phyloP scores from a whole-genome alignment of 208 protist genomes.

The Crithidia mellificae region DNA sequence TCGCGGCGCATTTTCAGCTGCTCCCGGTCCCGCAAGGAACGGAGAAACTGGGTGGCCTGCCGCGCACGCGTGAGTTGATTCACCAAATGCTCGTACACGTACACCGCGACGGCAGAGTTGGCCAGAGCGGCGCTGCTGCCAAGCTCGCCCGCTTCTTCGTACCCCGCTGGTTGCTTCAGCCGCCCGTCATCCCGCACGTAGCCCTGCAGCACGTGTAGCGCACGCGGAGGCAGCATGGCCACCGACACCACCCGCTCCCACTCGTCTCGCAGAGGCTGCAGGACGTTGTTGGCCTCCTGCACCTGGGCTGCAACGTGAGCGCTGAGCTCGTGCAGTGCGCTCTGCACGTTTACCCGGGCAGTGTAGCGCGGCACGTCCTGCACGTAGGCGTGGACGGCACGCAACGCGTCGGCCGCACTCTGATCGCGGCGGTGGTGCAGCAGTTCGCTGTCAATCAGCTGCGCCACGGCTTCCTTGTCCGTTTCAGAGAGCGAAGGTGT shows the following conservation, averaged over 20 bases:
- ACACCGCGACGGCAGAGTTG: slow-evolving; percentile 26
- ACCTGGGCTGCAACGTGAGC: slow-evolving; percentile 25
- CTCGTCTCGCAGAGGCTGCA: slow-evolving; percentile 29
- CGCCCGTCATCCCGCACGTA: slow-evolving; percentile 28
- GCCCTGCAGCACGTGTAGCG: slow-evolving; percentile 25
- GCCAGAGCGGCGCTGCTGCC: background rate
- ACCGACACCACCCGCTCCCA: slow-evolving; percentile 26
- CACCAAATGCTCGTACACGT: slow-evolving; percentile 31
- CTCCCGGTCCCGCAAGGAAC: slow-evolving; percentile 34
- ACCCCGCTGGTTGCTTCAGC: slow-evolving; percentile 5
- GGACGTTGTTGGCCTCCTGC: slow-evolving; percentile 24
- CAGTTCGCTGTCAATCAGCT: slow-evolving; percentile 11
- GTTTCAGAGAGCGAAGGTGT: slow-evolving; percentile 2
- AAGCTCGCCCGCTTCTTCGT: background rate
- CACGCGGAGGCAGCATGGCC: slow-evolving; percentile 26
- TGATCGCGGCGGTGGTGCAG: background rate
- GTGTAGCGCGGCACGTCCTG: slow-evolving; percentile 17
- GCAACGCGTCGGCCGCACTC: background rate
- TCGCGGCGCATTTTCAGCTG: slow-evolving; percentile 41
- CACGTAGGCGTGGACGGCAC: slow-evolving; percentile 10
- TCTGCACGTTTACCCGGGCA: slow-evolving; percentile 28
- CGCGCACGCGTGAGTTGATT: slow-evolving; percentile 17
- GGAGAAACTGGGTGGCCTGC: slow-evolving; percentile 21
- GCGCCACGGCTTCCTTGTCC: slow-evolving; percentile 10
- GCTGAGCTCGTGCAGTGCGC: slow-evolving; percentile 28